Evolutionary conservation across 1,284 basidiomycete genomes (phyloP).

Genomic region (Chiua sp.): DNA sequence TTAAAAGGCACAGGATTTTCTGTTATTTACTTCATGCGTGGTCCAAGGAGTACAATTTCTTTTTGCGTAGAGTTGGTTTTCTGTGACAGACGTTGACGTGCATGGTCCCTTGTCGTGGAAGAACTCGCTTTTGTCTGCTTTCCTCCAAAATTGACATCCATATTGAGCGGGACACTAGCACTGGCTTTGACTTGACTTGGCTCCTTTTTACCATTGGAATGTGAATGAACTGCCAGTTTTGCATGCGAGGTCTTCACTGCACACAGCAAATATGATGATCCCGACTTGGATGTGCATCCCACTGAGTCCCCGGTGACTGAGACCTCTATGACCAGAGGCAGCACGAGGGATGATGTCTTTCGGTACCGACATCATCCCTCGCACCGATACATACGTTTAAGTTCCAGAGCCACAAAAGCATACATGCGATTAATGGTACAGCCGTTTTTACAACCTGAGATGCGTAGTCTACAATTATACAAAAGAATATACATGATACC

Average conservation of each 20-base stretch:
- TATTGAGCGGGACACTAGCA: background rate
- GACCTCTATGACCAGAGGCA: too few species aligned
- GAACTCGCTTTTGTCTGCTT: background rate
- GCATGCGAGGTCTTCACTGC: too few species aligned
- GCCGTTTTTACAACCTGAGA: conserved; percentile 34
- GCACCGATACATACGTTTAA: background rate
- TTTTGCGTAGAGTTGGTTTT: conserved; percentile 4
- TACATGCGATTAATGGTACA: conserved; percentile 30
- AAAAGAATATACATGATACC: conserved; percentile 40
- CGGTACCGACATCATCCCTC: too few species aligned
- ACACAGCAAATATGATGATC: too few species aligned
- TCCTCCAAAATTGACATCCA: background rate
- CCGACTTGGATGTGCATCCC: too few species aligned
- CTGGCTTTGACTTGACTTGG: background rate
- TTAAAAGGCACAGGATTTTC: background rate
- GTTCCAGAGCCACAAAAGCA: conserved; percentile 18
- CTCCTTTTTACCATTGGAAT: too few species aligned
- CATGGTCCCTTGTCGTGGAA: background rate
- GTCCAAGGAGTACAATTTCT: background rate
- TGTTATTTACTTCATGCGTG: background rate
- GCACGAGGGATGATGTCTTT: too few species aligned
- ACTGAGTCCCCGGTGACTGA: too few species aligned
- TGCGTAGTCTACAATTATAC: conserved; percentile 26
- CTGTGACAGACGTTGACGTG: background rate
- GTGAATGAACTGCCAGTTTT: too few species aligned